phyloP scores from a whole-genome alignment of 2,329 filamentous ascomycete species.

The Paecilomyces formosus region DNA sequence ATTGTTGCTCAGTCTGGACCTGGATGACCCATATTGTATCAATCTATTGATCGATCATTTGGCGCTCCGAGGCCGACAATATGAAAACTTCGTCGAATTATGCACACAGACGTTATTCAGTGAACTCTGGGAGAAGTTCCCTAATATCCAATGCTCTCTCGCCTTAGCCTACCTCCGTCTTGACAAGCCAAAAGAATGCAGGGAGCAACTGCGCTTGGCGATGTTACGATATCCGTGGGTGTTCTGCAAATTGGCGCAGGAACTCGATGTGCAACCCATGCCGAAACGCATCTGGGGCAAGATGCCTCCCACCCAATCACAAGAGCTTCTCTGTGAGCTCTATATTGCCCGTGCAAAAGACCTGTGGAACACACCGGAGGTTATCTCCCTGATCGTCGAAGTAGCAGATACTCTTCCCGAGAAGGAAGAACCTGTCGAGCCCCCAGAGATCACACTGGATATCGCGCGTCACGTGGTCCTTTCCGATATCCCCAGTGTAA shows the following conservation, averaged over 20 bases:
- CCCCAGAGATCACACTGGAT: constrained; percentile 42
- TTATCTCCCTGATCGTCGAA: constrained; percentile 60
- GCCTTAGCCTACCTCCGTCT: constrained; percentile 69
- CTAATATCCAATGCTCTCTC: constrained; percentile 68
- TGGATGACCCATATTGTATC: constrained; percentile 75
- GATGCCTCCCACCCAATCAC: constrained; percentile 55
- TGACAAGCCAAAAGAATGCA: constrained; percentile 58
- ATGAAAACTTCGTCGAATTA: constrained; percentile 67
- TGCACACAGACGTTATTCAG: constrained; percentile 45
- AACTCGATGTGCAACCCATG: constrained; percentile 65
- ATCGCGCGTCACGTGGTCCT: constrained; percentile 72
- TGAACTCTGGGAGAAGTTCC: constrained; percentile 48
- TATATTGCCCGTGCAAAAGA: constrained; percentile 73
- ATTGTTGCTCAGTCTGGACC: constrained; percentile 67
- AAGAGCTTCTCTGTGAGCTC: constrained; percentile 64
- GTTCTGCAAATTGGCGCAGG: constrained; percentile 70
- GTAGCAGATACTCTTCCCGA: constrained; percentile 51
- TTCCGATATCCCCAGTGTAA: constrained; percentile 64
- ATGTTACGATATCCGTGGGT: constrained; percentile 78
- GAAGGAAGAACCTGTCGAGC: constrained; percentile 36
- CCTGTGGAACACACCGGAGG: constrained; percentile 75
- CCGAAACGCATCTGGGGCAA: constrained; percentile 80
- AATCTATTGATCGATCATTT: constrained; percentile 75
- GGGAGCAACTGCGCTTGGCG: constrained; percentile 56
- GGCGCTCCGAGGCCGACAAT: constrained; percentile 72